Percentiles rank a stretch among this genome's conserved stretches.
Evolutionary conservation across 768 basidiomycete genomes (phyloP).

Genomic region (Hericium coralloides): DNA sequence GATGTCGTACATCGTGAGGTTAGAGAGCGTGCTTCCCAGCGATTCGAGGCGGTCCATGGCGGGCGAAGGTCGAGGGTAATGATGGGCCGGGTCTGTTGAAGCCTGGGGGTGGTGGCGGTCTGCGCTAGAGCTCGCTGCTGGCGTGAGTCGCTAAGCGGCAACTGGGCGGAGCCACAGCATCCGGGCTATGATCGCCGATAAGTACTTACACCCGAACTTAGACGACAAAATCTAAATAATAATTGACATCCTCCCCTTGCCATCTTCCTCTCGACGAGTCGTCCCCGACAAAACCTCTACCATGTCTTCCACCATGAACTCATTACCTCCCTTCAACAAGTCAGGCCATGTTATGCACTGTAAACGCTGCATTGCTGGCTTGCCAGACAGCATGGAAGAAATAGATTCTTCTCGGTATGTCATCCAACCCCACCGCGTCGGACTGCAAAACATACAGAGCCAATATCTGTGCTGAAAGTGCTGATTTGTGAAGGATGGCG

Average conservation of each 20-base stretch:
- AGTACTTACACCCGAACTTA: too few species aligned
- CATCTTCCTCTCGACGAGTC: too few species aligned
- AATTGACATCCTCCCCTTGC: too few species aligned
- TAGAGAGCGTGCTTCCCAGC: conserved; percentile 66
- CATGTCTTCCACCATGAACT: too few species aligned
- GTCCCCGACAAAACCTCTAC: too few species aligned
- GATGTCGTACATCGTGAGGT: conserved; percentile 86
- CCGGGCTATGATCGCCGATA: too few species aligned
- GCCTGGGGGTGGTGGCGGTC: background rate
- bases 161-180: too few species aligned
- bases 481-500: conserved; percentile 50
- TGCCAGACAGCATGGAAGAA: conserved; percentile 61
- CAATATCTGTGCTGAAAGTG: background rate
- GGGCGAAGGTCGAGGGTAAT: conserved; percentile 12
- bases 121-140: background rate
- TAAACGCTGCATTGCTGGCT: conserved; percentile 55
- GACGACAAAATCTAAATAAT: too few species aligned
- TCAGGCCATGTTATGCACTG: conserved; percentile 56
- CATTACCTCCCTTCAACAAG: conserved; percentile 23
- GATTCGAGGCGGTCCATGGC: conserved; percentile 76
- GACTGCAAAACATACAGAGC: background rate
- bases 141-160: background rate
- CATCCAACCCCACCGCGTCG: background rate
- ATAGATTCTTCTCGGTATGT: conserved; percentile 64
- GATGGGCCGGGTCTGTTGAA: background rate